These are phyloP conservation scores for Geranium incanum DNA, from an alignment of 441 rosid species.

Conservation along the genomic window DNA sequence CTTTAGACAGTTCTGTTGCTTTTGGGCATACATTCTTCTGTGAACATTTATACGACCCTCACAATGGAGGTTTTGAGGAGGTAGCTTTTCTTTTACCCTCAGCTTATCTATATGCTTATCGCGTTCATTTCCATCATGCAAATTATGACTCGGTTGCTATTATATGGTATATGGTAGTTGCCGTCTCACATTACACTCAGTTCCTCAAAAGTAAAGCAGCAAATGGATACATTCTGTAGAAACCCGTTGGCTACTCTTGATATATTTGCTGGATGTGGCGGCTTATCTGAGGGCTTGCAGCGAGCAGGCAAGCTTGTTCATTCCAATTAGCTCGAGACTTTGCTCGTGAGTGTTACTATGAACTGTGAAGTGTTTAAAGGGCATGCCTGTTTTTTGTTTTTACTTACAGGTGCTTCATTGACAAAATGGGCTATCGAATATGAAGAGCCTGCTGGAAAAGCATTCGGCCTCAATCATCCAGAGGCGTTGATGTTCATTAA, in stretches of 20 bases:
- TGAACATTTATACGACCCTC: conserved; percentile 29
- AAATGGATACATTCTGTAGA: conserved; percentile 29
- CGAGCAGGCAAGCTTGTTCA: conserved; percentile 39
- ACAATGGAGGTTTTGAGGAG: conserved; percentile 25
- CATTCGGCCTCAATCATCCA: conserved; percentile 75
- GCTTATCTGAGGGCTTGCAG: conserved; percentile 70
- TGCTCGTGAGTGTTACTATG: not conserved
- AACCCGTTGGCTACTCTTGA: conserved; percentile 61
- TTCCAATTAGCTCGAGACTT: not conserved
- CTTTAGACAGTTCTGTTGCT: conserved; percentile 13
- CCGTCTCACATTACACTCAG: conserved; percentile 49
- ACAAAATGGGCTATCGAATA: conserved; percentile 94
- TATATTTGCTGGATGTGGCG: conserved; percentile 96
- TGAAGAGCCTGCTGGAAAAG: conserved; percentile 88
- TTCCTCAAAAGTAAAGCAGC: conserved; percentile 57
- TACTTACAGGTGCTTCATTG: conserved; percentile 46
- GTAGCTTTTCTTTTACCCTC: conserved; percentile 7
- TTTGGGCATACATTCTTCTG: conserved; percentile 29
- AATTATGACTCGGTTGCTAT: not conserved
- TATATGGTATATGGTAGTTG: conserved; percentile 34
- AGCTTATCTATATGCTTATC: not conserved
- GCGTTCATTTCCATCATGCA: not conserved
- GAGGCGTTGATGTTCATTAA: conserved; percentile 55
- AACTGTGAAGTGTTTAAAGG: conserved; percentile 2
- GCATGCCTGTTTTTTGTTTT: conserved; percentile 10